Evolutionary conservation across 768 basidiomycete species (phyloP).

Genomic region (Psilocybe cubensis): DNA sequence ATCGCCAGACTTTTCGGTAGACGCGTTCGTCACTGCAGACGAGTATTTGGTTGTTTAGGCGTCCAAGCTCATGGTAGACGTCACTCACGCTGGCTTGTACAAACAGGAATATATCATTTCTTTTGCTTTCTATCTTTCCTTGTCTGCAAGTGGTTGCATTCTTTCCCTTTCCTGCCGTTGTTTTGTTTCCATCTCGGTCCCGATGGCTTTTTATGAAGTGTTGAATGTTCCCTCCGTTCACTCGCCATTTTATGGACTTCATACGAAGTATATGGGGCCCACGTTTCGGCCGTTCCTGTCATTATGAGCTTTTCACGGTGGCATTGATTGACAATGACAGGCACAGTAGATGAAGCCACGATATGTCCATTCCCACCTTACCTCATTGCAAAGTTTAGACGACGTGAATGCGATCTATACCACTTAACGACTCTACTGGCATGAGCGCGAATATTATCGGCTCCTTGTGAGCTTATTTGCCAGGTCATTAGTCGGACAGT

Average conservation of each 20-base stretch:
- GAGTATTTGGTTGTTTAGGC: slow-evolving; percentile 58
- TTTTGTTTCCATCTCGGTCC: not conserved
- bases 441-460: not conserved
- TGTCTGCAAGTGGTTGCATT: too few species aligned
- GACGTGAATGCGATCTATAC: not conserved
- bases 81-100: not conserved
- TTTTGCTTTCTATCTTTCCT: not conserved
- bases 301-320: not conserved
- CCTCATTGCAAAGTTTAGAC: not conserved
- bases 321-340: not conserved
- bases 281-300: not conserved
- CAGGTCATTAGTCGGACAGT: not conserved
- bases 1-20: slow-evolving; percentile 50
- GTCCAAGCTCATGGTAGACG: not conserved
- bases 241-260: not conserved
- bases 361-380: not conserved
- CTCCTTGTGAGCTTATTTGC: not conserved
- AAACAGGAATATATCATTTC: slow-evolving; percentile 6
- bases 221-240: not conserved
- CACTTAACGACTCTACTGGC: not conserved
- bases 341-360: not conserved
- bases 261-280: not conserved
- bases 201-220: not conserved
- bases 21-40: slow-evolving; percentile 55
- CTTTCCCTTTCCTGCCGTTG: not conserved